Evolutionary conservation across 2,329 filamentous ascomycete genomes (phyloP).

Genomic region (Pyricularia sp.): DNA sequence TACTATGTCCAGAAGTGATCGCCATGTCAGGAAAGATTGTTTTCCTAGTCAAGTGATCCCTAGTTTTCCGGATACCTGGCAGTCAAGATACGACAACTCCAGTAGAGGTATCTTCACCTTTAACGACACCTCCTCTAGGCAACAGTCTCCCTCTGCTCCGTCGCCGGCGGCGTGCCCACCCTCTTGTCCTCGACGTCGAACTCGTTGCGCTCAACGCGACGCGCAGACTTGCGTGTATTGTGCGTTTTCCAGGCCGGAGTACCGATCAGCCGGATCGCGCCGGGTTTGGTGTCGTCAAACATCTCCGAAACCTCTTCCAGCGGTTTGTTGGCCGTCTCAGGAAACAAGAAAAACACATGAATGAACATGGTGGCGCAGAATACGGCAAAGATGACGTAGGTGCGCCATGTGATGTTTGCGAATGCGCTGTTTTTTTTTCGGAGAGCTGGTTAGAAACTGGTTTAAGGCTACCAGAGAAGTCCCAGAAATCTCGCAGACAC

Average conservation of each 20-base stretch:
- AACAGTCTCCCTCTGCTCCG: background rate
- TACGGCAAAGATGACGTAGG: conserved; percentile 23
- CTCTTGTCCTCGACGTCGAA: conserved; percentile 25
- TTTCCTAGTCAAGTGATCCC: no score
- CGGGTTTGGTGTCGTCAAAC: conserved; percentile 24
- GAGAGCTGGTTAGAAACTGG: background rate
- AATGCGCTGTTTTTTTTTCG: conserved; percentile 21
- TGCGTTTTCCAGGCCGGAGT: conserved; percentile 32
- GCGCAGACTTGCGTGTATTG: conserved; percentile 22
- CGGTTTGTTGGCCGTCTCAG: conserved; percentile 25
- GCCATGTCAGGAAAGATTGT: no score
- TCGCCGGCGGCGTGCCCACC: conserved; percentile 1
- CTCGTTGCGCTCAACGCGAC: conserved; percentile 23
- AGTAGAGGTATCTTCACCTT: no score
- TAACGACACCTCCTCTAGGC: background rate
- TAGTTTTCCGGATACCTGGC: no score
- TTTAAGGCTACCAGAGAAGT: no score
- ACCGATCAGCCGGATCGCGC: conserved; percentile 27
- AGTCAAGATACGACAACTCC: no score
- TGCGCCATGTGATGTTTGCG: conserved; percentile 26
- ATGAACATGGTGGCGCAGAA: conserved; percentile 23
- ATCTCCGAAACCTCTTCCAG: conserved; percentile 23
- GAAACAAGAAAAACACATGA: conserved; percentile 23
- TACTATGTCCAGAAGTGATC: no score
- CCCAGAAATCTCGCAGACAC: background rate